Evolutionary conservation across 2,329 filamentous ascomycete genomes (phyloP), one percentile per base, ranked within the genome.

Genomic region (Hypocrella siamensis): DNA sequence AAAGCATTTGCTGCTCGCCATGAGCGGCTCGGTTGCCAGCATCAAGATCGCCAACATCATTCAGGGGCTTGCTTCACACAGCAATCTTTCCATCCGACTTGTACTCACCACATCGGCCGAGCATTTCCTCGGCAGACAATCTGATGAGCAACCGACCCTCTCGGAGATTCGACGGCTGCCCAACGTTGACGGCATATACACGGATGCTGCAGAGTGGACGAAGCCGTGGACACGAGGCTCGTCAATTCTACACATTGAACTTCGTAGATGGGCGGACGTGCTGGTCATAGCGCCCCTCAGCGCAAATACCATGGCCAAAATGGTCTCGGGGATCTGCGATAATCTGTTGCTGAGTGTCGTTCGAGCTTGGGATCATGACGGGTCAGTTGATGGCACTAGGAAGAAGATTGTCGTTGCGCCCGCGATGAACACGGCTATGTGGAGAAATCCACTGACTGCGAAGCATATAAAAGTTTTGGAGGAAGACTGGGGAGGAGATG

Each of bases 391-490:
- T 37, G 53, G 48, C 12, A 31, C 27, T 5, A 52, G 48, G 32
- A 71, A 65, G 51, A 78, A 77, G 40, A 83, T 93, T 22, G 46
- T 90, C 2, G 79, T 88, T 1, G 80, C 80, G 3, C 76, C 78
- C 2, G 75, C 79, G 19, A 93, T 93, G 83, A 93, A 94, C 51
- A 84, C 74, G 17, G 75, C 77, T 4, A 93, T 93, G 86, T 93
- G 81, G 79, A 62, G 65, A 34, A 84, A 94, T 49, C 86, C 85
- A 2, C 60, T 93, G 28, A 93, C 86, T 1, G 64, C 57, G 31
- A 72, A 69, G 39, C 83, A 93, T 40, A 55, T 93, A 24, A 58
- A 58, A 26, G 60, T 79, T 0, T 57, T 94, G 29, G 67, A 76
- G 39, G 67, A 79, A 30, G 79, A 85, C 35, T 93, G 85, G 84